Percentiles rank a stretch among this genome's conserved stretches.
Evolutionary conservation across 495 filamentous ascomycete species (phyloP).

Genomic region (Tuber umbilicatum): DNA sequence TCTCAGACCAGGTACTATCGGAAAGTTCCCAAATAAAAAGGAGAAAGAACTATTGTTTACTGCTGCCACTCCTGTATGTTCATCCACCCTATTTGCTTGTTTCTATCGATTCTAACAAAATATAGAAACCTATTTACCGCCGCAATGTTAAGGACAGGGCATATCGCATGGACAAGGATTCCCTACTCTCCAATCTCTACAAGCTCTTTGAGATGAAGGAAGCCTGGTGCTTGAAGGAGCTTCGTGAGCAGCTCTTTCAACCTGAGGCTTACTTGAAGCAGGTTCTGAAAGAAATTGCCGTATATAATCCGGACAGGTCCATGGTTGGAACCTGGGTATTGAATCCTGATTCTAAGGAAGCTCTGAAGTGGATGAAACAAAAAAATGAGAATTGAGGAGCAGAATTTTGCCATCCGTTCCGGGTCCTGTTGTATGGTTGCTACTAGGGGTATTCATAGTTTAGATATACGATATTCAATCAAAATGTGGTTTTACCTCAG

Average conservation of each 20-base stretch:
- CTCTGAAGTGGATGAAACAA: conserved; percentile 6
- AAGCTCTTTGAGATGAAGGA: conserved; percentile 69
- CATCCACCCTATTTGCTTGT: not conserved
- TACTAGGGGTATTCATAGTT: not conserved
- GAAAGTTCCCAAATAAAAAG: not conserved
- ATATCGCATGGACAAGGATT: conserved; percentile 75
- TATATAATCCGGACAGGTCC: conserved; percentile 65
- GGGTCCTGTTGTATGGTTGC: not conserved
- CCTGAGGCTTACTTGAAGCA: conserved; percentile 86
- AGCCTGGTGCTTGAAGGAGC: conserved; percentile 78
- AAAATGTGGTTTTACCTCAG: not conserved
- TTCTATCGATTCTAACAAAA: not conserved
- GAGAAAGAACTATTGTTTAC: not conserved
- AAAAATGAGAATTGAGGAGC: not conserved
- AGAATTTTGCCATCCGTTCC: not conserved
- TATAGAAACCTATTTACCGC: not conserved
- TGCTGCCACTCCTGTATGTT: not conserved
- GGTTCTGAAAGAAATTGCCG: conserved; percentile 70
- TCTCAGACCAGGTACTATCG: not conserved
- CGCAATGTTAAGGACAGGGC: conserved; percentile 39
- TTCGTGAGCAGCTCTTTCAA: conserved; percentile 65
- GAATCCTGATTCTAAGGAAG: conserved; percentile 57
- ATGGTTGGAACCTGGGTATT: conserved; percentile 77
- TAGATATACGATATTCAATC: not conserved
- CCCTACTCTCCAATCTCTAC: conserved; percentile 76